phyloP scores from a whole-genome alignment of 306 rosid genomes.

The Quercus suber region DNA sequence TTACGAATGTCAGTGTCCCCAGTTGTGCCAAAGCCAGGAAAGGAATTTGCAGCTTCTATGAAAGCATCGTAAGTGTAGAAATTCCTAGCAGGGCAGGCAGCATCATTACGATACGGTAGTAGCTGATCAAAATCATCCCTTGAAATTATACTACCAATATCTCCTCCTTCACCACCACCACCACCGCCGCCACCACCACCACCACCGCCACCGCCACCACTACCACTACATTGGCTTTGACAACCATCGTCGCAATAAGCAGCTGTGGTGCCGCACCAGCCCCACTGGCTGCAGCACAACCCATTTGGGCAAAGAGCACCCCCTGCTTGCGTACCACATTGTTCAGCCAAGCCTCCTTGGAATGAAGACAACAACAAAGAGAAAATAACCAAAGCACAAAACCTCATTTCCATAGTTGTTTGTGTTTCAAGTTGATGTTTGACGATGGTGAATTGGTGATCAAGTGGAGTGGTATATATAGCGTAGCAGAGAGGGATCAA shows the following conservation, averaged over 20 bases:
- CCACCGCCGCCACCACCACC: too few species aligned
- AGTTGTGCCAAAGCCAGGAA: slow-evolving; percentile 46
- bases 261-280: slow-evolving; percentile 39
- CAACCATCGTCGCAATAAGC: slow-evolving; percentile 31
- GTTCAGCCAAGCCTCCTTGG: slow-evolving; percentile 28
- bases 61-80: slow-evolving; percentile 59
- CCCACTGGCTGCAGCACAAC: slow-evolving; percentile 46
- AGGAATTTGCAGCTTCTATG: slow-evolving; percentile 45
- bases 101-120: slow-evolving; percentile 58
- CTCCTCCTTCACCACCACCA: not conserved
- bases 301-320: slow-evolving; percentile 42
- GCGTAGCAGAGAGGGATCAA: too few species aligned
- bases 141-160: slow-evolving; percentile 22
- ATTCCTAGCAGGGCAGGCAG: slow-evolving; percentile 25
- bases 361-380: not conserved
- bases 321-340: slow-evolving; percentile 48
- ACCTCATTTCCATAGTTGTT: not conserved
- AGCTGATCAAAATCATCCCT: slow-evolving; percentile 29
- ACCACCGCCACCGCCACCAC: not conserved
- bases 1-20: slow-evolving; percentile 44
- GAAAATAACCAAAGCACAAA: not conserved
- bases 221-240: slow-evolving; percentile 40
- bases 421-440: not conserved
- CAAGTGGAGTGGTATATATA: not conserved
- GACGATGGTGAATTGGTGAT: not conserved